Percentiles rank a stretch among this genome's conserved stretches.
Evolutionary conservation across 345 rosid species (phyloP).

Genomic region (Eucalyptus leucophloia): DNA sequence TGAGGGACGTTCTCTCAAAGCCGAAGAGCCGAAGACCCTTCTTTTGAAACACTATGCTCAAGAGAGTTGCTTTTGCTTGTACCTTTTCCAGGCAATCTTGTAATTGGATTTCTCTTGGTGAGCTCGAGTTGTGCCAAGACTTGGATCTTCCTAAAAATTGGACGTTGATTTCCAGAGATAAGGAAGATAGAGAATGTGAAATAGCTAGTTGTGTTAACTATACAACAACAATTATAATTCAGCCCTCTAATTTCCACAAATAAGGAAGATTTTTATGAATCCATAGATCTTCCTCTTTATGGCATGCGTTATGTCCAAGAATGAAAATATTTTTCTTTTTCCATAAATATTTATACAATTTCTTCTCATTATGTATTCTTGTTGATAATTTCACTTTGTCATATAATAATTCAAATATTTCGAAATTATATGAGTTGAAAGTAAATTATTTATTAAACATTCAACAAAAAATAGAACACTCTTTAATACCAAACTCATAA

Average conservation of each 20-base stretch:
- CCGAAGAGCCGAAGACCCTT: not conserved
- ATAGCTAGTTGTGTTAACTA: not conserved
- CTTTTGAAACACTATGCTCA: not conserved
- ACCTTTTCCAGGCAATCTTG: not conserved
- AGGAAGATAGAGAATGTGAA: not conserved
- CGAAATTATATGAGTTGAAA: not conserved
- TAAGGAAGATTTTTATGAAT: not conserved
- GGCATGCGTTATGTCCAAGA: not conserved
- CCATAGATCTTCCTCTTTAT: not conserved
- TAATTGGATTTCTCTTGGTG: not conserved
- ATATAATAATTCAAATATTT: too few relatives aligned
- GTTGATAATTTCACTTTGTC: not conserved
- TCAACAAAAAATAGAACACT: too few relatives aligned
- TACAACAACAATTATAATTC: not conserved
- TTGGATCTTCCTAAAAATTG: not conserved
- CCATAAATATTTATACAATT: too few relatives aligned
- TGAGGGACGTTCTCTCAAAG: not conserved
- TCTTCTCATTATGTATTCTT: not conserved
- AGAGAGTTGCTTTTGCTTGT: not conserved
- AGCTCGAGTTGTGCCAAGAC: not conserved
- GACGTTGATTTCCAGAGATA: not conserved
- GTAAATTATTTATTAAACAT: not conserved
- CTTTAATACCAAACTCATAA: not conserved
- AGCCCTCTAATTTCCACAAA: not conserved
- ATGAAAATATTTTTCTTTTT: not conserved